Percentiles rank a stretch among this genome's conserved stretches.
phyloP scores from a whole-genome alignment of 768 basidiomycete species.

The Lactarius trivialis region DNA sequence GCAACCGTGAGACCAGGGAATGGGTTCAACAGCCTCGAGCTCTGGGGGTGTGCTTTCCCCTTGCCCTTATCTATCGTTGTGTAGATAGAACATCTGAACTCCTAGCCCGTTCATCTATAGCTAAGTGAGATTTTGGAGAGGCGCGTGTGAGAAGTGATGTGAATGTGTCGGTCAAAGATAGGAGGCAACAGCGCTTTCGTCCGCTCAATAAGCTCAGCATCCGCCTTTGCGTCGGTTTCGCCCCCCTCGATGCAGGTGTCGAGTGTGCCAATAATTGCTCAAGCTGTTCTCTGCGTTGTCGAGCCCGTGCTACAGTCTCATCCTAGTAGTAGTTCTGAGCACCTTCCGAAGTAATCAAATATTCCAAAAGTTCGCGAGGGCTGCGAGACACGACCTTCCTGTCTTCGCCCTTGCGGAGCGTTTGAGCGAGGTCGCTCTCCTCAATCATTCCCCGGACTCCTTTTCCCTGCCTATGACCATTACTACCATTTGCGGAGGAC shows the following conservation, averaged over 20 bases:
- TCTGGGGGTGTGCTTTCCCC: constrained; percentile 60
- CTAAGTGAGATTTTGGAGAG: constrained; percentile 18
- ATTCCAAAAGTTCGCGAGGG: constrained; percentile 21
- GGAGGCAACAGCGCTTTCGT: constrained; percentile 48
- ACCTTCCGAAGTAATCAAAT: constrained; percentile 16
- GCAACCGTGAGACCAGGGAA: constrained; percentile 31
- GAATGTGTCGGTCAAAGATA: constrained; percentile 63
- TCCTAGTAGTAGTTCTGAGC: constrained; percentile 35
- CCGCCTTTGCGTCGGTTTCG: constrained; percentile 19
- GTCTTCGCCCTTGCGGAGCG: constrained; percentile 54
- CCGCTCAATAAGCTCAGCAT: constrained; percentile 41
- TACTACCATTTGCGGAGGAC: constrained; percentile 27
- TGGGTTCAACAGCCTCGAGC: constrained; percentile 61
- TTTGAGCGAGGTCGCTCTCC: constrained; percentile 73
- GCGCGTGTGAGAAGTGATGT: constrained; percentile 44
- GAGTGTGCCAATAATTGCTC: constrained; percentile 26
- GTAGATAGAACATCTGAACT: constrained; percentile 38
- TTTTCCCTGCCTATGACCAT: constrained; percentile 49
- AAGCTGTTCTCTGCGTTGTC: constrained; percentile 28
- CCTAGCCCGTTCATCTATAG: constrained; percentile 16
- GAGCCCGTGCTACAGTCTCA: constrained; percentile 45
- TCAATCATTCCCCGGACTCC: constrained; percentile 84
- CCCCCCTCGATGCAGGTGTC: constrained; percentile 23
- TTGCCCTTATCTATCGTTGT: constrained; percentile 73
- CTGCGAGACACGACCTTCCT: constrained; percentile 39